These are phyloP conservation scores for Penicillium sp. DNA, from an alignment of 2,329 filamentous ascomycete species.

Conservation along the genomic window DNA sequence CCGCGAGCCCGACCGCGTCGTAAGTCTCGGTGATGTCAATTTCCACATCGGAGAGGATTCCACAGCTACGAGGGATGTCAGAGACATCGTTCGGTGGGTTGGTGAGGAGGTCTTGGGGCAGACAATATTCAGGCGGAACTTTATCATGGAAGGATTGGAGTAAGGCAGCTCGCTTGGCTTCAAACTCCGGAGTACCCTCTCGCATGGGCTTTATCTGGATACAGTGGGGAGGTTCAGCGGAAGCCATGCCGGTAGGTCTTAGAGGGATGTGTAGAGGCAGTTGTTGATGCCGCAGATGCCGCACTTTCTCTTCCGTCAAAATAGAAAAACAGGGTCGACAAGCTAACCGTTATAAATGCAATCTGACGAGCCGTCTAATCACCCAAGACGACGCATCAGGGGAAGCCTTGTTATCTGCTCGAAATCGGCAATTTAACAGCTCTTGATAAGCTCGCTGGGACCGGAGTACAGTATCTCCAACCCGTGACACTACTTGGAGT, in stretches of 20 bases:
- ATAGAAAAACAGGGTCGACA: neutral
- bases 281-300: neutral
- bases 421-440: neutral
- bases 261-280: neutral
- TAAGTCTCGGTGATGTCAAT: neutral
- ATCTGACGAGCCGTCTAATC: neutral
- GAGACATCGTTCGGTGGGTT: neutral
- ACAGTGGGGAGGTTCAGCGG: neutral
- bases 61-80: neutral
- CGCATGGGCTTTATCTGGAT: neutral
- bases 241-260: neutral
- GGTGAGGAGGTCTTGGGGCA: neutral
- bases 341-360: neutral
- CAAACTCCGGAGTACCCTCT: neutral
- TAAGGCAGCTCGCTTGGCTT: neutral
- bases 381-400: too few species aligned
- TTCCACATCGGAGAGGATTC: neutral
- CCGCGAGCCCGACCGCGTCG: neutral
- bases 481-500: neutral
- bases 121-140: neutral
- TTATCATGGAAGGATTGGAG: neutral
- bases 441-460: neutral
- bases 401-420: neutral
- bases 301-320: neutral
- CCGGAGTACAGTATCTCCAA: neutral